Conservation (phyloP, 1,139 yeast species). For the Spathaspora sp. region DNA sequence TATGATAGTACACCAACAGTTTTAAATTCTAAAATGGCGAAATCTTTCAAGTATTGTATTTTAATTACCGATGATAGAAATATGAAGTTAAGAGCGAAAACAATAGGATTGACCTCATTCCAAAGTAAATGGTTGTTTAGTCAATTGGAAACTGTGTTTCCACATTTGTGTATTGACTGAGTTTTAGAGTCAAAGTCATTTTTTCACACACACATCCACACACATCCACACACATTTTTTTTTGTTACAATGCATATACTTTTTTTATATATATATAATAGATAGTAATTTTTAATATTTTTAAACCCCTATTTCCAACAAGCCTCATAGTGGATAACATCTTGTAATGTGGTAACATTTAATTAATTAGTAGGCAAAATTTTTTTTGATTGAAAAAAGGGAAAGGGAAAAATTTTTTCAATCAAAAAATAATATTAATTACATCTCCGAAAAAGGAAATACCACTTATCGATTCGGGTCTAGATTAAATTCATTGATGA, state of each 20-base stretch:
- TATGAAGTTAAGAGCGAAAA: conserved; percentile 65
- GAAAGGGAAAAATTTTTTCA: background rate
- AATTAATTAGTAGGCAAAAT: background rate
- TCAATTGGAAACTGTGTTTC: conserved; percentile 45
- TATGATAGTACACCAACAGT: conserved; percentile 14
- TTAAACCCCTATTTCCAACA: background rate
- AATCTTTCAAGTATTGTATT: conserved; percentile 53
- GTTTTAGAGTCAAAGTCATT: conserved; percentile 3
- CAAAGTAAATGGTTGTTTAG: conserved; percentile 63
- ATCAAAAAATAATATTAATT: conserved; percentile 1
- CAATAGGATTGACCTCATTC: conserved; percentile 56
- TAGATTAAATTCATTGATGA: background rate
- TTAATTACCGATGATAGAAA: conserved; percentile 73
- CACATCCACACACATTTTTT: background rate
- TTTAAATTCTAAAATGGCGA: conserved; percentile 36
- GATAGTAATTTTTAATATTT: conserved; percentile 2
- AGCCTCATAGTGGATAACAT: background rate
- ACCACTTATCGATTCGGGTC: background rate
- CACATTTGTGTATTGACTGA: conserved; percentile 42
- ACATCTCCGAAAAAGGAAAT: conserved; percentile 3
- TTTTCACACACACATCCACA: no score
- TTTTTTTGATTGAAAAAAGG: background rate
- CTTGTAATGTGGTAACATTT: background rate
- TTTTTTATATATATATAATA: conserved; percentile 4
- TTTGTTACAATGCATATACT: background rate